Conservation (phyloP, 2,329 filamentous ascomycete genomes). For the Aspergillus hortae region DNA sequence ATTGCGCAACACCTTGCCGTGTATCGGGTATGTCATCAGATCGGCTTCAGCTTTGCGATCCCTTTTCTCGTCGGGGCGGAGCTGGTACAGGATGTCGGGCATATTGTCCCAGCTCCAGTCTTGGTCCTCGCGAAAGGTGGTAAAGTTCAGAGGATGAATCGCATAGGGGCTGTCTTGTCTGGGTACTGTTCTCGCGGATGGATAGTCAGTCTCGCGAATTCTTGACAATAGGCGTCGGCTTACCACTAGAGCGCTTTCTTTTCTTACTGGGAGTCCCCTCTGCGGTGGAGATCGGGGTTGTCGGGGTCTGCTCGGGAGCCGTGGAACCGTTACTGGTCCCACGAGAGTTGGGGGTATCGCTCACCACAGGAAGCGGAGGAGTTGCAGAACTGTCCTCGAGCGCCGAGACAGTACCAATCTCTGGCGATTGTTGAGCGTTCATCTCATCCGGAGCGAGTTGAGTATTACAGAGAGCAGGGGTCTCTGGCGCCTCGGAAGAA, state of each 20-base stretch:
- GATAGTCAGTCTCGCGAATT: neutral
- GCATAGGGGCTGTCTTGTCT: constrained; percentile 11
- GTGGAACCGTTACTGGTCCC: too few species aligned
- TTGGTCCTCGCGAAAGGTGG: constrained; percentile 12
- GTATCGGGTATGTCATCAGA: constrained; percentile 8
- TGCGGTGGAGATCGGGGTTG: too few species aligned
- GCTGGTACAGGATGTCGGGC: constrained; percentile 22
- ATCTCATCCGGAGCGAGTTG: too few species aligned
- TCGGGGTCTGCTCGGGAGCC: too few species aligned
- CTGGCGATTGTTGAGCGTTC: too few species aligned
- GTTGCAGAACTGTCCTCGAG: too few species aligned
- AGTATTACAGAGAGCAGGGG: too few species aligned
- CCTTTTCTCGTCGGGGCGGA: constrained; percentile 9
- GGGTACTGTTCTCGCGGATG: constrained; percentile 2
- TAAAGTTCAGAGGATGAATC: constrained; percentile 11
- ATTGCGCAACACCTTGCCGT: constrained; percentile 12
- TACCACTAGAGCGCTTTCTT: neutral
- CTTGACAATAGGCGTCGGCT: neutral
- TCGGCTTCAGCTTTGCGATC: neutral
- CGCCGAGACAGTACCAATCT: too few species aligned
- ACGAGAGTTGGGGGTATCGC: too few species aligned
- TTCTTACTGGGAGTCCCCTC: neutral
- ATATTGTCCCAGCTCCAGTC: constrained; percentile 20
- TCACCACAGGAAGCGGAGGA: too few species aligned
- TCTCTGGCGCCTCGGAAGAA: too few species aligned